These are phyloP conservation scores for Gossypium sturtianum DNA, from an alignment of 345 rosid genomes.

Conservation along the genomic window DNA sequence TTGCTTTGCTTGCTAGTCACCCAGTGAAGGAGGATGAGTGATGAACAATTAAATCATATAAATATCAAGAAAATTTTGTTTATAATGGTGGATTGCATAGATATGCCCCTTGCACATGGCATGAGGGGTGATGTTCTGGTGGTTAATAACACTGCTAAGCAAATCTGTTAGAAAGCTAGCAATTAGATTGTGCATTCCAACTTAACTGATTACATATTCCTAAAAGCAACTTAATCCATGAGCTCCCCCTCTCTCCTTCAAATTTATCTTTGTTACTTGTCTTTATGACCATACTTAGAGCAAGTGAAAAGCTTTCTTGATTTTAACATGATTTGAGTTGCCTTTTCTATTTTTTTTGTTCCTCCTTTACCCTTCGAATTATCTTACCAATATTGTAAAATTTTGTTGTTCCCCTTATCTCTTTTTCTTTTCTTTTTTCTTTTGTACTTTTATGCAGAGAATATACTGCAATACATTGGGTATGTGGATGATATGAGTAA, in stretches of 20 bases:
- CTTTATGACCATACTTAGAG: background rate
- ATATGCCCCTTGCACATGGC: background rate
- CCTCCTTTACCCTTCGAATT: background rate
- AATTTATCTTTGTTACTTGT: background rate
- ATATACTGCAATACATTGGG: slow-evolving; percentile 47
- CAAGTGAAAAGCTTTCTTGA: background rate
- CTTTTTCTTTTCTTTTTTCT: background rate
- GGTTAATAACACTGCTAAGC: background rate
- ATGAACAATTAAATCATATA: background rate
- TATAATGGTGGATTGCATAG: background rate
- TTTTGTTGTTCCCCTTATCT: background rate
- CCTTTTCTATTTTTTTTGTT: no score
- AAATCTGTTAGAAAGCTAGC: background rate
- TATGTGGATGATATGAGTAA: slow-evolving; percentile 30
- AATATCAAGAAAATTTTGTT: background rate
- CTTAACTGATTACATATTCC: background rate
- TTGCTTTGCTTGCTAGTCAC: background rate
- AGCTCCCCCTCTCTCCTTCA: background rate
- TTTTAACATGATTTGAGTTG: background rate
- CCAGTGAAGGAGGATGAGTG: background rate
- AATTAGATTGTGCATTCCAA: background rate
- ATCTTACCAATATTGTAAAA: background rate
- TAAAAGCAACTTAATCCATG: background rate
- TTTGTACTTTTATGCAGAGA: slow-evolving; percentile 30
- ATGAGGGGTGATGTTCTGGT: background rate